Percentiles rank a stretch among this genome's conserved stretches.
phyloP scores from a whole-genome alignment of 2,329 filamentous ascomycete species.

The Botrytis medusae region DNA sequence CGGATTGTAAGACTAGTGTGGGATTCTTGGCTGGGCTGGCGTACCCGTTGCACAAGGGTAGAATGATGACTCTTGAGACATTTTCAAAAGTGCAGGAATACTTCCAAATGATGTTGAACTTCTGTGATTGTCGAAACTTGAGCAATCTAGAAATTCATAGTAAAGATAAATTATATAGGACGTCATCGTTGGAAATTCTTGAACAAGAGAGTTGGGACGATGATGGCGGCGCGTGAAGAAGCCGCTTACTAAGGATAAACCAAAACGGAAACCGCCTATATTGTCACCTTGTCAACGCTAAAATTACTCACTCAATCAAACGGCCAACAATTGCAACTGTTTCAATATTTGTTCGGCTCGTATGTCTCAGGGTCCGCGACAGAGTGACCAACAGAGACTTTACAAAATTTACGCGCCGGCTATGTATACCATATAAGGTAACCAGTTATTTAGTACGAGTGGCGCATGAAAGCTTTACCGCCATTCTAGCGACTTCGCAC shows the following conservation, averaged over 20 bases:
- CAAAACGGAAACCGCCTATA: neutral
- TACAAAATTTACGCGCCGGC: constrained; percentile 6
- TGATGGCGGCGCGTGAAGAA: neutral
- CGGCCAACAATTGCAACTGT: neutral
- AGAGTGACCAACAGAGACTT: neutral
- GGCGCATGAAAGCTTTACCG: neutral
- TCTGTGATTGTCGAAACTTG: neutral
- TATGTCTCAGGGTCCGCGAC: neutral
- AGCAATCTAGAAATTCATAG: neutral
- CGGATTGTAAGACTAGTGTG: neutral
- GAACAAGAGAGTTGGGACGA: neutral
- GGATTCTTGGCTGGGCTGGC: constrained; percentile 1
- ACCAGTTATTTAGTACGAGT: no score
- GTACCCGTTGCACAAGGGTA: constrained; percentile 3
- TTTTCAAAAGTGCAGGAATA: neutral
- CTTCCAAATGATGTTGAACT: neutral
- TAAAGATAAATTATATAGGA: neutral
- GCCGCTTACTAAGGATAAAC: constrained; percentile 2
- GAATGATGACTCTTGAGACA: neutral
- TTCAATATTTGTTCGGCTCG: neutral
- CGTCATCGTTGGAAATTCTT: neutral
- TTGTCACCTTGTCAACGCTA: neutral
- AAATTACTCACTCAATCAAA: neutral
- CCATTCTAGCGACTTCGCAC: constrained; percentile 9
- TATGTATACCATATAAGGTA: neutral